Conservation (phyloP, 257 asterid species). For the Paraleonurus japonicus region DNA sequence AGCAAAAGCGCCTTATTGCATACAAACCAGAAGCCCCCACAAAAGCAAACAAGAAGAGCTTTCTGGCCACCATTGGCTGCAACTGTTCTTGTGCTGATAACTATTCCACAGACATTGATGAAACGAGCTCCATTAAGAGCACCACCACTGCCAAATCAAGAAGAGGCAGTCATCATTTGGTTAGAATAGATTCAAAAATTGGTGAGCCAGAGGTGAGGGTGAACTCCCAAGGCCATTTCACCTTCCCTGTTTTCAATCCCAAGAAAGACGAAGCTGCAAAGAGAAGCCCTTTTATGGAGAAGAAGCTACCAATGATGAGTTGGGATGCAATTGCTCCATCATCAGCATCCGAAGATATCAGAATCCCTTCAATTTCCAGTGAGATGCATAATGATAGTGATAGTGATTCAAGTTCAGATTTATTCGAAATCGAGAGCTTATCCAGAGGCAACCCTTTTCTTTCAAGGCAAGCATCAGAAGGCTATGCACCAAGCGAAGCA, state of each 20-base stretch:
- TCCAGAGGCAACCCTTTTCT: slow-evolving; percentile 43
- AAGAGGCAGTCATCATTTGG: background rate
- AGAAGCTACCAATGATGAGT: slow-evolving; percentile 37
- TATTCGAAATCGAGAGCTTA: slow-evolving; percentile 82
- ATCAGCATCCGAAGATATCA: slow-evolving; percentile 29
- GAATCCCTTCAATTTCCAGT: slow-evolving; percentile 37
- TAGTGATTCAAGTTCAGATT: slow-evolving; percentile 78
- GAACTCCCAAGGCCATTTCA: slow-evolving; percentile 19
- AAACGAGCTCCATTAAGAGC: slow-evolving; percentile 25
- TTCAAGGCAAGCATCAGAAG: slow-evolving; percentile 47
- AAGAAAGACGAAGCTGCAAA: slow-evolving; percentile 29
- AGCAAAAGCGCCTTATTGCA: slow-evolving; percentile 58
- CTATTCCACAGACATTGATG: slow-evolving; percentile 46
- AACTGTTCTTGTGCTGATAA: slow-evolving; percentile 58
- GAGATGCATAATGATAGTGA: slow-evolving; percentile 45
- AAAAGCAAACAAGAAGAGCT: slow-evolving; percentile 40
- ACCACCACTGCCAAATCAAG: slow-evolving; percentile 24
- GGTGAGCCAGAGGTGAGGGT: slow-evolving; percentile 17
- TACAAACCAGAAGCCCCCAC: slow-evolving; percentile 30
- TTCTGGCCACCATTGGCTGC: slow-evolving; percentile 61
- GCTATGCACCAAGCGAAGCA: slow-evolving; percentile 85
- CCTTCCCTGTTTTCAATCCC: slow-evolving; percentile 27
- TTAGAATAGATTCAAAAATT: background rate
- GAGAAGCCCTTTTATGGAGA: slow-evolving; percentile 29
- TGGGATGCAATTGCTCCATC: slow-evolving; percentile 68